Evolutionary conservation across 768 basidiomycete species (phyloP), one percentile per base, ranked within the genome.

Genomic region (Boletus reticuloceps): DNA sequence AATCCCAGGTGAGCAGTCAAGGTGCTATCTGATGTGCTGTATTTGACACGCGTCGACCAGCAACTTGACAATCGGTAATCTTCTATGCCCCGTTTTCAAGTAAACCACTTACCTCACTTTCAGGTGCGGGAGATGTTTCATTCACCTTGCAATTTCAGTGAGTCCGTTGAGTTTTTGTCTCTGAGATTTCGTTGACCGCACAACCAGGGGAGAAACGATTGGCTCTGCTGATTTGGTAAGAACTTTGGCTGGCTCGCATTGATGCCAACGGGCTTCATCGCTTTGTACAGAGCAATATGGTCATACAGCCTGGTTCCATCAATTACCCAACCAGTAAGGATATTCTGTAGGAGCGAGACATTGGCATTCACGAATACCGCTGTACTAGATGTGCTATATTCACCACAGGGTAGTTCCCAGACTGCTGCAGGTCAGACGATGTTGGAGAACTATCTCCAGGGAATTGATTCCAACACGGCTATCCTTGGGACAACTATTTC

Each of bases 391-490:
- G 85, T 89, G 6, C 75, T 83, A 47, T 89, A 79, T 69, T 75
- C 81, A 11, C 82, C 84, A 0, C 80, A 83, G 57, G 82, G 82
- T 7, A 71, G 64, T 20, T 80, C 82, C 7, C 45, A 68, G 48
- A 68, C 74, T n/a, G 62, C 75, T 1, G 80, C 84, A 2, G 87
- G 88, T 20, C 76, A 74, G 50, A 62, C 64, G 10, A 64, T 89
- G 56, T 75, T 90, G 45, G 79, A 86, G 68, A 84, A 86, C 64
- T 89, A 82, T 63, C 67, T 90, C n/a, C 82, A 86, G 69, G 88
- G 85, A 17, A 59, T 82, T 31, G 71, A 81, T 55, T 79, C 80
- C 8, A 72, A 74, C 43, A 83, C 82, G 2, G 73, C 74, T 6
- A 88, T 90, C 50, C 61, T 71, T 8, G 88, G 88, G 6, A 75